Conservation (phyloP, 306 rosid genomes). For the Mimosa bimucronata region DNA sequence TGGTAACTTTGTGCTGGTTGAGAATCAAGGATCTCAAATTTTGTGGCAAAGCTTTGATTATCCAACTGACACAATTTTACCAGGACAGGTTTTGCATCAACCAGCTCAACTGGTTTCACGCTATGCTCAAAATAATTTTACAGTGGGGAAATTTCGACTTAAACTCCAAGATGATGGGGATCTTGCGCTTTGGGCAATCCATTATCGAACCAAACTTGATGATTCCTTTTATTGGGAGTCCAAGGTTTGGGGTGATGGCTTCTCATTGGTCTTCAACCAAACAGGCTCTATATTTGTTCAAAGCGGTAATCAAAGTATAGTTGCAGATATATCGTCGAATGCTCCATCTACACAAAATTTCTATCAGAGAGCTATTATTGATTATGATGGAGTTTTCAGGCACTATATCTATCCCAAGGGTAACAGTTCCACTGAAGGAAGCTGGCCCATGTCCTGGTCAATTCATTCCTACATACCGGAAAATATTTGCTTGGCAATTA, state of each 20-base stretch:
- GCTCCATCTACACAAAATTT: not conserved
- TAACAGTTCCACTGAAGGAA: too few relatives aligned
- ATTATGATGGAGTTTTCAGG: too few relatives aligned
- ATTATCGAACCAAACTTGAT: slow-evolving; percentile 39
- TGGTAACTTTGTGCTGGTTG: slow-evolving; percentile 37
- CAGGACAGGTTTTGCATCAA: slow-evolving; percentile 40
- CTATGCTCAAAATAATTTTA: slow-evolving; percentile 37
- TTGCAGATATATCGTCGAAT: slow-evolving; percentile 3
- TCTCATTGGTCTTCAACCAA: slow-evolving; percentile 25
- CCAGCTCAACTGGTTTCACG: slow-evolving; percentile 28
- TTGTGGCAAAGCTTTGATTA: slow-evolving; percentile 52
- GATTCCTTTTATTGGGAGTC: slow-evolving; percentile 33
- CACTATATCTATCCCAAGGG: too few relatives aligned
- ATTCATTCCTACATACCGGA: slow-evolving; percentile 13
- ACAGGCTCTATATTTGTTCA: slow-evolving; percentile 17
- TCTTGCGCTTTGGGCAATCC: slow-evolving; percentile 40
- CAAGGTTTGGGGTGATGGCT: not conserved
- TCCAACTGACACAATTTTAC: slow-evolving; percentile 60
- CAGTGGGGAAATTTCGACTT: slow-evolving; percentile 49
- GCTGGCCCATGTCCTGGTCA: too few relatives aligned
- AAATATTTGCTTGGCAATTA: slow-evolving; percentile 33
- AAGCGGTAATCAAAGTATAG: slow-evolving; percentile 6
- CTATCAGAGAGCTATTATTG: too few relatives aligned
- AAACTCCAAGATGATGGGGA: too few relatives aligned
- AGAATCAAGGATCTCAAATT: not conserved